Conservation (phyloP, 169 alveolate species). For the Plasmodium blacklocki region DNA sequence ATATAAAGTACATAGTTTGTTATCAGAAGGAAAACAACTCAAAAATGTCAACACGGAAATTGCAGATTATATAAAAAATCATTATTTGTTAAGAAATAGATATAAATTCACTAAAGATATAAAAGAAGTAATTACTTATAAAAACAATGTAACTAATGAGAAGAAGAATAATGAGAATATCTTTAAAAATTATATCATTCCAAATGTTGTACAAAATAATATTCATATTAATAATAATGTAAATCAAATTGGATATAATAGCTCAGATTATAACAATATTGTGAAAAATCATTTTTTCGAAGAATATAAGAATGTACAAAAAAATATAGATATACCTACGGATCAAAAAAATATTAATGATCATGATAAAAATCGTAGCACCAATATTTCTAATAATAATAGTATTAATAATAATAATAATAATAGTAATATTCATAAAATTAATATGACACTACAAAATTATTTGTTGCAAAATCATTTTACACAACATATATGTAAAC, state of each 20-base stretch:
- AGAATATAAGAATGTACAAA: too few relatives aligned
- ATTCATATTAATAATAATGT: not conserved
- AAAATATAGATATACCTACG: too few relatives aligned
- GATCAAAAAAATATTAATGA: not conserved
- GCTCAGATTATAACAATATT: not conserved
- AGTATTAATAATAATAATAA: not conserved
- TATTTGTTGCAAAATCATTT: too few relatives aligned
- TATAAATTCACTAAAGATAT: not conserved
- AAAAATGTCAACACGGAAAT: slow-evolving; percentile 75
- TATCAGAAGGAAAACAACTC: slow-evolving; percentile 81
- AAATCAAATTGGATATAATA: not conserved
- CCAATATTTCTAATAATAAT: not conserved
- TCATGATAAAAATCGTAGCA: not conserved
- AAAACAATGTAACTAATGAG: slow-evolving; percentile 6
- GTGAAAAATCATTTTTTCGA: too few relatives aligned
- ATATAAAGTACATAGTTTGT: slow-evolving; percentile 79
- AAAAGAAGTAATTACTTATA: slow-evolving; percentile 2
- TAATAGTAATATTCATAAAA: not conserved
- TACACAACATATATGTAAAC: slow-evolving; percentile 17
- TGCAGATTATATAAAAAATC: slow-evolving; percentile 21
- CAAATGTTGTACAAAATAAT: not conserved
- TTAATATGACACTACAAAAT: not conserved
- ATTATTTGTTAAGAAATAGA: not conserved
- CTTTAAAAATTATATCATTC: not conserved
- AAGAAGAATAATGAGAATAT: slow-evolving; percentile 6